Percentiles rank a stretch among this genome's conserved stretches.
Conservation (phyloP, 192 early-diverging fungal species). For the Martensiomyces pterosporus region DNA sequence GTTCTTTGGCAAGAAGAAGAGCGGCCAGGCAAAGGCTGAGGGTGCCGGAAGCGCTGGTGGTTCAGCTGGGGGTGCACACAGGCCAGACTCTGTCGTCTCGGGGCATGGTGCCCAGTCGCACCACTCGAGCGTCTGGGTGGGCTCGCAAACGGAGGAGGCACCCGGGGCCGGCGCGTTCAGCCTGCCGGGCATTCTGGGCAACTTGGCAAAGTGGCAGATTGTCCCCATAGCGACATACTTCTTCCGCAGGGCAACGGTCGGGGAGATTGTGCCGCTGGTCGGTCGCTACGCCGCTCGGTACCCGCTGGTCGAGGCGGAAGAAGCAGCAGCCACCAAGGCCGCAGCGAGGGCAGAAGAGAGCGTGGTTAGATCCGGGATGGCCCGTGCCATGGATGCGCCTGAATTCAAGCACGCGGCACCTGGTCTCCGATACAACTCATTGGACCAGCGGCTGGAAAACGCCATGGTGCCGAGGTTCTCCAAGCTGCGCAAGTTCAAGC, state of each 20-base stretch:
- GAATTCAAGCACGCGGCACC: slow-evolving; percentile 36
- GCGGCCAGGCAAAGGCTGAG: slow-evolving; percentile 5
- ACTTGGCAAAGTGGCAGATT: too few species aligned
- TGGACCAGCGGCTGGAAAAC: slow-evolving; percentile 39
- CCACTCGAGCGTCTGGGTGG: too few species aligned
- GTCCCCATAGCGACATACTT: slow-evolving; percentile 19
- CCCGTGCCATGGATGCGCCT: slow-evolving; percentile 23
- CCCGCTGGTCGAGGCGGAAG: slow-evolving; percentile 39
- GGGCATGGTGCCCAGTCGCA: too few species aligned
- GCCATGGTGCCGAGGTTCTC: slow-evolving; percentile 39
- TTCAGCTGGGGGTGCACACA: too few species aligned
- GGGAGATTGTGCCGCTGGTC: slow-evolving; percentile 20
- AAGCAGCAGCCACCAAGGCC: slow-evolving; percentile 9
- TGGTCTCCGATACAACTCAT: slow-evolving; percentile 11
- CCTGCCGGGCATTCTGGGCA: too few species aligned
- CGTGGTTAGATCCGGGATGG: slow-evolving; percentile 20
- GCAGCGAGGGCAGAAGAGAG: slow-evolving; percentile 8
- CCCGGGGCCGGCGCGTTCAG: too few species aligned
- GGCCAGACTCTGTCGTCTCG: too few species aligned
- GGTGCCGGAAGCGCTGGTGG: too few species aligned
- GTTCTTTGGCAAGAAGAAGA: slow-evolving; percentile 32
- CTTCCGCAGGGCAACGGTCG: slow-evolving; percentile 15
- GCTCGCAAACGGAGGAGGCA: too few species aligned
- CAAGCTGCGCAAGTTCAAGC: slow-evolving; percentile 34
- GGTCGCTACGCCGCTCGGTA: slow-evolving; percentile 42